Percentiles rank a stretch among this genome's conserved stretches.
Conservation (phyloP, 441 rosid genomes). For the Gossypium davidsonii region DNA sequence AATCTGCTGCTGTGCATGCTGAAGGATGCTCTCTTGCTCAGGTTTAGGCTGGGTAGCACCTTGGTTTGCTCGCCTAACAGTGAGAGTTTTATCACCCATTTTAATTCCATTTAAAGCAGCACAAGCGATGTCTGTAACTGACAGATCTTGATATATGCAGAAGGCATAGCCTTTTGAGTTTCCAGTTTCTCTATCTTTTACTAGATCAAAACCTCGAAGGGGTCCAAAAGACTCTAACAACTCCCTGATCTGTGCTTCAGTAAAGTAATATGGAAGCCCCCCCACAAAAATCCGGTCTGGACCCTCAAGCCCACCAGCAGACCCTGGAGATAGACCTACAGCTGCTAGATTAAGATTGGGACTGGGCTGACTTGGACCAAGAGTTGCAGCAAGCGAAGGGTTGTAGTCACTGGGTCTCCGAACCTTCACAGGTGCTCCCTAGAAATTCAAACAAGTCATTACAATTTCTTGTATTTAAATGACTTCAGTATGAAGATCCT, state of each 20-base stretch:
- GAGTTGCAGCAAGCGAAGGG: conserved; percentile 90
- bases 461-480: neutral
- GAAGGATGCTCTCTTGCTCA: conserved; percentile 81
- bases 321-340: conserved; percentile 88
- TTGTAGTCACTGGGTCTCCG: conserved; percentile 96
- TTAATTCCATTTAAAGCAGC: conserved; percentile 92
- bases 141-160: conserved; percentile 81
- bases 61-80: conserved; percentile 94
- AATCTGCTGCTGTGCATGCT: conserved; percentile 98
- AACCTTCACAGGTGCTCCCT: conserved; percentile 99
- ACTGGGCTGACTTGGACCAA: conserved; percentile 97
- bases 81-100: conserved; percentile 97
- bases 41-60: conserved; percentile 85
- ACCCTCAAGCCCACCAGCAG: conserved; percentile 94
- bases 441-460: conserved; percentile 12
- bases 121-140: conserved; percentile 93
- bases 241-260: conserved; percentile 90
- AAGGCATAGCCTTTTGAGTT: conserved; percentile 97
- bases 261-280: conserved; percentile 93
- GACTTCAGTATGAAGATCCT: neutral
- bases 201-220: conserved; percentile 88
- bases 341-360: conserved; percentile 85
- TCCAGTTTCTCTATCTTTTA: conserved; percentile 94
- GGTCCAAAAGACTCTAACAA: conserved; percentile 89
- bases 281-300: conserved; percentile 98